These are phyloP conservation scores for Teratosphaeria epicoccoides DNA, from an alignment of 2,329 filamentous ascomycete species.

Conservation along the genomic window DNA sequence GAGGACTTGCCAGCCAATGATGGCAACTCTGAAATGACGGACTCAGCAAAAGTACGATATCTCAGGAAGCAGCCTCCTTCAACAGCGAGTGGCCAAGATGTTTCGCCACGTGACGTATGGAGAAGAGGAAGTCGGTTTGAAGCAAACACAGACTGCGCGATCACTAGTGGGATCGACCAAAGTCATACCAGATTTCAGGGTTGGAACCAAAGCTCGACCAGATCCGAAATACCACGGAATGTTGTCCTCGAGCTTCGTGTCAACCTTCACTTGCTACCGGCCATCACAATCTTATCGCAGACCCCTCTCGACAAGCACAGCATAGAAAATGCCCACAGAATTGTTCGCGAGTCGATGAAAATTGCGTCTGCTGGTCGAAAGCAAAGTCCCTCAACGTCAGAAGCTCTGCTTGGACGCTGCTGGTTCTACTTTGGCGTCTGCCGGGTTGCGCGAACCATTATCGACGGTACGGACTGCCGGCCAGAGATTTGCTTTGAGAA, in stretches of 20 bases:
- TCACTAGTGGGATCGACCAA: neutral
- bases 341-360: neutral
- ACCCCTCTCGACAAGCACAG: neutral
- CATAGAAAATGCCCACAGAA: neutral
- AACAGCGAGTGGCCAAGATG: neutral
- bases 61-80: neutral
- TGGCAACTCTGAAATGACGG: neutral
- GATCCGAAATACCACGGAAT: neutral
- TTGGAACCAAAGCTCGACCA: neutral
- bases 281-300: neutral
- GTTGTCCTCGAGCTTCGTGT: constrained; percentile 2
- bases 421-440: constrained; percentile 6
- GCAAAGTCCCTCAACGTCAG: neutral
- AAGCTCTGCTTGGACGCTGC: constrained; percentile 5
- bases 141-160: neutral
- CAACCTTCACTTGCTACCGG: constrained; percentile 3
- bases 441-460: neutral
- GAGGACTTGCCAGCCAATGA: neutral
- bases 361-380: neutral
- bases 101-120: neutral
- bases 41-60: neutral
- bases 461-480: neutral
- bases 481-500: constrained; percentile 1
- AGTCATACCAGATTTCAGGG: neutral
- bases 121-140: neutral